These are phyloP conservation scores for Neurospora crassa DNA, from an alignment of 2,329 filamentous ascomycete genomes.

Conservation along the genomic window DNA sequence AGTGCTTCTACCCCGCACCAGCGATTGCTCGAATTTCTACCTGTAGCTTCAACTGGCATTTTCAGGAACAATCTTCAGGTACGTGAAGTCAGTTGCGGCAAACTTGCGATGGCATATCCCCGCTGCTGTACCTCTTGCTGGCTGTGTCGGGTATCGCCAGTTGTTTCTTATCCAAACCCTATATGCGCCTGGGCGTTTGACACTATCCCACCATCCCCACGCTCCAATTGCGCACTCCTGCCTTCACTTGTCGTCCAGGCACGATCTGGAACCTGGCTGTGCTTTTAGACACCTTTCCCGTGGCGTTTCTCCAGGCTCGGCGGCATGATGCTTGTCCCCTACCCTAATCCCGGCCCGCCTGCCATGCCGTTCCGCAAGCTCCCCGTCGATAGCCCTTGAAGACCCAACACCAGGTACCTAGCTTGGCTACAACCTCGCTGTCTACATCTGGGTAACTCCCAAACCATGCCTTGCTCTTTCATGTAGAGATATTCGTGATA, in stretches of 20 bases:
- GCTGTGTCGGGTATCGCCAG: neutral
- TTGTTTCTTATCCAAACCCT: neutral
- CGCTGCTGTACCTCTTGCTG: neutral
- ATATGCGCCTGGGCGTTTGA: neutral
- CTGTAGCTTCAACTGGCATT: neutral
- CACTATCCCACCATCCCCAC: neutral
- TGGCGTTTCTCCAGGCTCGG: neutral
- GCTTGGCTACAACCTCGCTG: neutral
- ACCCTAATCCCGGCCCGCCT: neutral
- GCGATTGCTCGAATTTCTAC: neutral
- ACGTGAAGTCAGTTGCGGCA: neutral
- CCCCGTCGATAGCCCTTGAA: neutral
- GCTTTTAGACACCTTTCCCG: neutral
- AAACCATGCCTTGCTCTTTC: neutral
- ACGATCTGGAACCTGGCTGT: neutral
- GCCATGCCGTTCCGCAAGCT: neutral
- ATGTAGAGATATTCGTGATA: neutral
- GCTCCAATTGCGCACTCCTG: neutral
- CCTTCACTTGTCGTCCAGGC: neutral
- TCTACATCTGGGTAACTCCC: neutral
- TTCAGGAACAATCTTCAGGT: neutral
- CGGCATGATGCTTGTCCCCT: neutral
- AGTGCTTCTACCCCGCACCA: neutral
- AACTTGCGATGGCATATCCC: neutral
- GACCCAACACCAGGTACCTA: neutral